These are phyloP conservation scores for Limnanthes douglasii DNA, from an alignment of 345 rosid species.

Conservation along the genomic window DNA sequence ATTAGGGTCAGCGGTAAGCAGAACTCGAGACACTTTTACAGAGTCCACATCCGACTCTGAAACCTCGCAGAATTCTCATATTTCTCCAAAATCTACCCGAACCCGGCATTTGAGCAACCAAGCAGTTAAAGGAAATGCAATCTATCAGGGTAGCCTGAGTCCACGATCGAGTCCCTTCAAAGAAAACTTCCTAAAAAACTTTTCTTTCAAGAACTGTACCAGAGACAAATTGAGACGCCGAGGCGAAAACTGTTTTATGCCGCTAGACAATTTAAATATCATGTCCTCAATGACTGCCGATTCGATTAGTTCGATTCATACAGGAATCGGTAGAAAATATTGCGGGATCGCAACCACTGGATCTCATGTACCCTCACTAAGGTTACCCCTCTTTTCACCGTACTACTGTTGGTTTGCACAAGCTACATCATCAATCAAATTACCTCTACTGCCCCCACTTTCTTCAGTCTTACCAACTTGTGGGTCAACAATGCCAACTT, in stretches of 20 bases:
- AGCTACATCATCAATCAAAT: constrained; percentile 17
- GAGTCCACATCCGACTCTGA: constrained; percentile 8
- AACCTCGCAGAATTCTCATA: constrained; percentile 7
- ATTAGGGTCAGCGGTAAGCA: constrained; percentile 21
- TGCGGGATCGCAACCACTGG: constrained; percentile 12
- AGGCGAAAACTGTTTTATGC: constrained; percentile 30
- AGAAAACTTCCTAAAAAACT: constrained; percentile 33
- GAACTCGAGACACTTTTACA: constrained; percentile 9
- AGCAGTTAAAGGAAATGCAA: constrained; percentile 20
- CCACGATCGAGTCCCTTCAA: constrained; percentile 55
- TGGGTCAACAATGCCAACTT: constrained; percentile 20
- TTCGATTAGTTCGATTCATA: constrained; percentile 11
- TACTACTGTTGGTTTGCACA: constrained; percentile 61
- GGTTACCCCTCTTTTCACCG: constrained; percentile 34
- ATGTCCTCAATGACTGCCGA: constrained; percentile 15
- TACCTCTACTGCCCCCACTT: constrained; percentile 29
- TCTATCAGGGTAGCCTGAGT: constrained; percentile 49
- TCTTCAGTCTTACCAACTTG: constrained; percentile 25
- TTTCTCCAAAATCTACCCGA: constrained; percentile 27
- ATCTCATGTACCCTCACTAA: constrained; percentile 14
- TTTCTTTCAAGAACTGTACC: constrained; percentile 25
- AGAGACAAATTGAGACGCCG: constrained; percentile 40
- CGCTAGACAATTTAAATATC: constrained; percentile 18
- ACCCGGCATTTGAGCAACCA: constrained; percentile 22
- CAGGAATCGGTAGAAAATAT: constrained; percentile 32